Conservation (phyloP, 169 alveolate species). For the Fabrea salina region DNA sequence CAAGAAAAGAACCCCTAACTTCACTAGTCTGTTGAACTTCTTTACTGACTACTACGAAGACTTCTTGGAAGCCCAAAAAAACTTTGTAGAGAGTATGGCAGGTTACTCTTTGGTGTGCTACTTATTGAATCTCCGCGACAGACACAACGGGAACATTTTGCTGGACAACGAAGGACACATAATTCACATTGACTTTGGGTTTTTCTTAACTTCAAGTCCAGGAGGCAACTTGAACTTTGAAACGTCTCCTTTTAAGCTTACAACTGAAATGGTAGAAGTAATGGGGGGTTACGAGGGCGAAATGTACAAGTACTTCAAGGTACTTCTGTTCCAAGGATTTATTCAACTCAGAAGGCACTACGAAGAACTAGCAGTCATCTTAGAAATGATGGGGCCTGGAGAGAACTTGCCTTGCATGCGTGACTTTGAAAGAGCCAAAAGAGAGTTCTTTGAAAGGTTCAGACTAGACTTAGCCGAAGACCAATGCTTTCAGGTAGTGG, state of each 20-base stretch:
- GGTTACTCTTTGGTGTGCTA: slow-evolving; percentile 92
- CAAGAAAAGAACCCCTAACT: slow-evolving; percentile 48
- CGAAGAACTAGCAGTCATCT: background rate
- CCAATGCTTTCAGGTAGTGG: background rate
- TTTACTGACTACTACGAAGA: background rate
- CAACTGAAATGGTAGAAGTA: slow-evolving; percentile 94
- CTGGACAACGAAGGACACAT: slow-evolving; percentile 91
- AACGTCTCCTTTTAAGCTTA: slow-evolving; percentile 95
- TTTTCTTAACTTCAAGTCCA: slow-evolving; percentile 94
- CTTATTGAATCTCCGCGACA: slow-evolving; percentile 88
- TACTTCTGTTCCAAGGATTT: slow-evolving; percentile 25
- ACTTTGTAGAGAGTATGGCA: slow-evolving; percentile 91
- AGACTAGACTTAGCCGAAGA: background rate
- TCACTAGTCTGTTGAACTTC: slow-evolving; percentile 3
- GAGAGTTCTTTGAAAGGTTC: background rate
- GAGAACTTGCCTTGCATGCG: background rate
- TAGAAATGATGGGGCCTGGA: slow-evolving; percentile 6
- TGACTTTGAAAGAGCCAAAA: background rate
- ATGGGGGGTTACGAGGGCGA: slow-evolving; percentile 79
- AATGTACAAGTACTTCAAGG: slow-evolving; percentile 8
- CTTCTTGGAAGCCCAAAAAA: slow-evolving; percentile 85
- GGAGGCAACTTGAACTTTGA: slow-evolving; percentile 95
- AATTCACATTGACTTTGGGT: slow-evolving; percentile 98
- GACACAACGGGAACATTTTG: slow-evolving; percentile 96
- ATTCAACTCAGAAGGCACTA: slow-evolving; percentile 22